phyloP scores from a whole-genome alignment of 2,329 filamentous ascomycete species.

The Neurospora sp. region DNA sequence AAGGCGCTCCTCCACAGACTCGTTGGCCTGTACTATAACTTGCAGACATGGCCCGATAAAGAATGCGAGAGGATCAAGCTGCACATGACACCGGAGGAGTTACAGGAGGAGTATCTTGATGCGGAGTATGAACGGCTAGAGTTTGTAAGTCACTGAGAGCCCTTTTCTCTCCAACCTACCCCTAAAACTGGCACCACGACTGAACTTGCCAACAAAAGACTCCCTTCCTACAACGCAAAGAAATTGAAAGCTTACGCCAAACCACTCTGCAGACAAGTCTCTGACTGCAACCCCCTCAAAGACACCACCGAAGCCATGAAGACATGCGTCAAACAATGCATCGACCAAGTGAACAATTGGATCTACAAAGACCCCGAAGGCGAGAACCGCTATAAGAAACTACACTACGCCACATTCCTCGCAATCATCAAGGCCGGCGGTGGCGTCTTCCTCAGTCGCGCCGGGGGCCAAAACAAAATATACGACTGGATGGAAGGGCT shows the following conservation, averaged over 20 bases:
- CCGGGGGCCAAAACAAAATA: not conserved
- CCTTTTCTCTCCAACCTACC: not conserved
- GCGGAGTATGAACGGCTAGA: too few relatives aligned
- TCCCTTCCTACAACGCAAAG: not conserved
- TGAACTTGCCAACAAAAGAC: not conserved
- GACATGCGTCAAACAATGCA: not conserved
- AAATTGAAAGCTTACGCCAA: not conserved
- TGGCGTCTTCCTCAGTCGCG: not conserved
- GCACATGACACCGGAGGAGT: not conserved
- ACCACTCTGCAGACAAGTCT: not conserved
- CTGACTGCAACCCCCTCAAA: not conserved
- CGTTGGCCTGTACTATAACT: not conserved
- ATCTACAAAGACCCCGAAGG: conserved; percentile 1
- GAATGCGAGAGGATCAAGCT: not conserved
- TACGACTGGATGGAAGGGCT: not conserved
- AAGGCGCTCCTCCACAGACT: not conserved
- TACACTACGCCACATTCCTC: not conserved
- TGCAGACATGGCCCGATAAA: conserved; percentile 2
- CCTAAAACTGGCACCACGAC: not conserved
- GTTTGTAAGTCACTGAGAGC: too few relatives aligned
- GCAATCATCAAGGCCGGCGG: conserved; percentile 1
- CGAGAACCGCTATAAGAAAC: not conserved
- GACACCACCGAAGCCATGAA: not conserved
- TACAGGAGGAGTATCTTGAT: not conserved
- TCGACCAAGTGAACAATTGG: not conserved